phyloP scores from a whole-genome alignment of 1,284 basidiomycete genomes.

The Ganoderma lingzhi region DNA sequence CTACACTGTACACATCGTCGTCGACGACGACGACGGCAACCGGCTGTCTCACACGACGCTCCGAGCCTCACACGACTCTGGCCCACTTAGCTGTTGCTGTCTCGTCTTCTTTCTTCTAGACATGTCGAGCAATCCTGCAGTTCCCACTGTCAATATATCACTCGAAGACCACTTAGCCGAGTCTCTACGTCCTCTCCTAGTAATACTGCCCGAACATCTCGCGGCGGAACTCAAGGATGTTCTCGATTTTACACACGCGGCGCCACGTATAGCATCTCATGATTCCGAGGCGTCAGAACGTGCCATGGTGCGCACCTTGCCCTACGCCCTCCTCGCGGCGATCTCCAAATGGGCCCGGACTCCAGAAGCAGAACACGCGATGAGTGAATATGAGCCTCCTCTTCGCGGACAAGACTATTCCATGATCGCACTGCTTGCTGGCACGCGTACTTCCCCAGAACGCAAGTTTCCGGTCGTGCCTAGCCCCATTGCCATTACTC shows the following conservation, averaged over 20 bases:
- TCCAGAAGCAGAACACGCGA: constrained; percentile 49
- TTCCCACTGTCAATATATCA: constrained; percentile 60
- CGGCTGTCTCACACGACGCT: not conserved
- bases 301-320: constrained; percentile 51
- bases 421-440: constrained; percentile 80
- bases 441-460: constrained; percentile 76
- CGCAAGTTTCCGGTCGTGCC: constrained; percentile 59
- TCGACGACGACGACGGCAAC: constrained; percentile 10
- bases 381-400: constrained; percentile 52
- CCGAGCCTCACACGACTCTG: not conserved
- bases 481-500: constrained; percentile 52
- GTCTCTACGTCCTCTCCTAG: constrained; percentile 52
- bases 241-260: constrained; percentile 14
- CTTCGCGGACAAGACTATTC: constrained; percentile 64
- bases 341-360: constrained; percentile 77
- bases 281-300: not conserved
- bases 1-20: not conserved
- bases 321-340: constrained; percentile 63
- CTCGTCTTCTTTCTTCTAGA: not conserved
- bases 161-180: constrained; percentile 69
- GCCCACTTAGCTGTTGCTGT: not conserved
- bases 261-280: not conserved
- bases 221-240: constrained; percentile 46
- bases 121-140: not conserved
- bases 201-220: constrained; percentile 55